A percentile compares a stretch with the other conserved stretches of the same genome.
These are phyloP conservation scores for Eimeria acervulina DNA, from an alignment of 169 alveolate genomes.

Conservation along the genomic window DNA sequence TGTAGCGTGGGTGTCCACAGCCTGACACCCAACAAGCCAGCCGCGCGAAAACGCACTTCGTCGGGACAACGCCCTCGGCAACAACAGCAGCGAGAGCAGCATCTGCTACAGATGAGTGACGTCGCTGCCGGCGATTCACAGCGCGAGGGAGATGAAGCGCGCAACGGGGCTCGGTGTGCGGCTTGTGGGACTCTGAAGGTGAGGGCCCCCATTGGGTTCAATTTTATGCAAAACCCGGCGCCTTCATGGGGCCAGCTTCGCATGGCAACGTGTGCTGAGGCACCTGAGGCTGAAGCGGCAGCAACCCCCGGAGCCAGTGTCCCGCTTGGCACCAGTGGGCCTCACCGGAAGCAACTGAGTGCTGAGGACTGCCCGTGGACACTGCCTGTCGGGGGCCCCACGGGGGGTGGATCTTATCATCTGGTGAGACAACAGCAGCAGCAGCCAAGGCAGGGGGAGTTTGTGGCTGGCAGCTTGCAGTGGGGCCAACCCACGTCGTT, in stretches of 20 bases:
- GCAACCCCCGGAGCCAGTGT: neutral
- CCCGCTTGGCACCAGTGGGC: neutral
- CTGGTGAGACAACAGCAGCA: constrained; percentile 55
- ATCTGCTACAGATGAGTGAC: neutral
- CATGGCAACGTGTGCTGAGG: constrained; percentile 43
- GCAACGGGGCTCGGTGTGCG: constrained; percentile 32
- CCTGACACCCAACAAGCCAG: constrained; percentile 16
- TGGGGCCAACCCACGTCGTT: constrained; percentile 76
- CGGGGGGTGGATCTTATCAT: constrained; percentile 44
- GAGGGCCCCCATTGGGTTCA: constrained; percentile 53
- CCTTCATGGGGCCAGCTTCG: constrained; percentile 68
- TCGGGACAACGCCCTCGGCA: constrained; percentile 33
- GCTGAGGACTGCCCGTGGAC: constrained; percentile 28
- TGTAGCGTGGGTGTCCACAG: constrained; percentile 50
- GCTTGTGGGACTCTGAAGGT: constrained; percentile 44
- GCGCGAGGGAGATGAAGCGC: constrained; percentile 39
- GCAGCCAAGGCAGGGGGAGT: constrained; percentile 35
- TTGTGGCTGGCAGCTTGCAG: constrained; percentile 61
- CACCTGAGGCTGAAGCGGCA: constrained; percentile 42
- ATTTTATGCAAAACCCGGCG: neutral
- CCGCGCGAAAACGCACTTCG: neutral
- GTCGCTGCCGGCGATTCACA: neutral
- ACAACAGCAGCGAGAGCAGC: constrained; percentile 39
- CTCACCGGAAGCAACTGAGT: neutral
- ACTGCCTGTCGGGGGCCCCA: constrained; percentile 40